Evolutionary conservation across 192 early-diverging fungal species (phyloP).

Genomic region (Podila minutissima): DNA sequence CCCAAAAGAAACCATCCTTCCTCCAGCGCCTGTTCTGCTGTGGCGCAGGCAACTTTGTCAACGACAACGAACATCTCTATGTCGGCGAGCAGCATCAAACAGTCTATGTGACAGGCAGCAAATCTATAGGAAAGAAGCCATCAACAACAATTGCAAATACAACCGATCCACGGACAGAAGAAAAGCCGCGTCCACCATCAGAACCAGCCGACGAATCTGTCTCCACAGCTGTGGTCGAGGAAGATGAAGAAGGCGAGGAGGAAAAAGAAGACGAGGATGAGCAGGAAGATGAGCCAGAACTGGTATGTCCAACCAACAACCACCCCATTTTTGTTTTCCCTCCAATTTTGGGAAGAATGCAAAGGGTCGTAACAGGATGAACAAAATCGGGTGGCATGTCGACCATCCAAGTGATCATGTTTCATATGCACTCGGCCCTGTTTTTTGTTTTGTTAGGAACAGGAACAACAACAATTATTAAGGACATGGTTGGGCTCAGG

Average conservation of each 20-base stretch:
- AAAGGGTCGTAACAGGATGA: too few relatives aligned
- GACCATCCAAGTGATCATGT: too few relatives aligned
- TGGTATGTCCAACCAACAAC: background rate
- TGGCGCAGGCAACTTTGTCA: conserved; percentile 41
- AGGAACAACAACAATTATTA: too few relatives aligned
- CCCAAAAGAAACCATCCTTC: conserved; percentile 41
- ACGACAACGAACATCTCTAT: conserved; percentile 30
- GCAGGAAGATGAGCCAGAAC: background rate
- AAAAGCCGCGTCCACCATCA: background rate
- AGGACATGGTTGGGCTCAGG: too few relatives aligned
- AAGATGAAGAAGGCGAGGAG: background rate
- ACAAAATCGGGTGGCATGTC: too few relatives aligned
- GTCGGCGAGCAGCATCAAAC: conserved; percentile 17
- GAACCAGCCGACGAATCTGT: conserved; percentile 1
- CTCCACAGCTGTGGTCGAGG: conserved; percentile 1
- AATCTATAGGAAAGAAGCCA: conserved; percentile 29
- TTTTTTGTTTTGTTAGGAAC: too few relatives aligned
- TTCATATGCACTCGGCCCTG: too few relatives aligned
- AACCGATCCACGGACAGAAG: background rate
- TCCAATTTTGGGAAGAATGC: too few relatives aligned
- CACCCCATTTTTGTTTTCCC: too few relatives aligned
- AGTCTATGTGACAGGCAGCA: conserved; percentile 26
- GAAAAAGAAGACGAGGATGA: background rate
- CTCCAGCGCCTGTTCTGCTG: conserved; percentile 42
- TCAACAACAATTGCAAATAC: background rate